A percentile compares a stretch with the other conserved stretches of the same genome.
These are phyloP conservation scores for Fusarium sp. DNA, from an alignment of 2,329 filamentous ascomycete genomes.

Conservation along the genomic window DNA sequence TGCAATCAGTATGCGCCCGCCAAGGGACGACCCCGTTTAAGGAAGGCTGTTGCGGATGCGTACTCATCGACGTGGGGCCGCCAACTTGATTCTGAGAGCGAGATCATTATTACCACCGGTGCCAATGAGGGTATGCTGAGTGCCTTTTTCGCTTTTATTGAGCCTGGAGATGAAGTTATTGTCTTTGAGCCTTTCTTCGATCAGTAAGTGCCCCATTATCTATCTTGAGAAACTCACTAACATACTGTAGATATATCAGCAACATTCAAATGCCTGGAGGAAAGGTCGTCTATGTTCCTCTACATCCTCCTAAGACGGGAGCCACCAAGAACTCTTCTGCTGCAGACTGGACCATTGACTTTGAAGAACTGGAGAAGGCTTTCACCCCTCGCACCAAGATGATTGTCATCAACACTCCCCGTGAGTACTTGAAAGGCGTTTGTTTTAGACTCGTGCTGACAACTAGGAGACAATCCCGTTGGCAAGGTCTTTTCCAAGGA, in stretches of 20 bases:
- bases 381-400: conserved; percentile 93
- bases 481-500: conserved; percentile 93
- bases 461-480: conserved; percentile 83
- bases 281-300: conserved; percentile 94
- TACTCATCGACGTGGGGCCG: conserved; percentile 93
- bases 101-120: conserved; percentile 94
- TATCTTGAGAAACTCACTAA: conserved; percentile 4
- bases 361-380: conserved; percentile 83
- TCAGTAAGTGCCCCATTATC: conserved; percentile 68
- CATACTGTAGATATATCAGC: conserved; percentile 75
- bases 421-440: conserved; percentile 50
- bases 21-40: conserved; percentile 90
- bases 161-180: conserved; percentile 95
- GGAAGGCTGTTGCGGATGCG: conserved; percentile 92
- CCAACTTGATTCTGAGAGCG: conserved; percentile 86
- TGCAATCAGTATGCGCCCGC: conserved; percentile 99
- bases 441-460: conserved; percentile 22
- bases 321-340: conserved; percentile 85
- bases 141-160: conserved; percentile 98
- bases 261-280: conserved; percentile 99
- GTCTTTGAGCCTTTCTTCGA: conserved; percentile 99
- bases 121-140: conserved; percentile 95
- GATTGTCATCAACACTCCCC: conserved; percentile 89
- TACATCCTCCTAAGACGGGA: conserved; percentile 89
- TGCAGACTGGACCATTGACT: conserved; percentile 89